Evolutionary conservation across 257 asterid genomes (phyloP).

Genomic region (Verbena officinalis): DNA sequence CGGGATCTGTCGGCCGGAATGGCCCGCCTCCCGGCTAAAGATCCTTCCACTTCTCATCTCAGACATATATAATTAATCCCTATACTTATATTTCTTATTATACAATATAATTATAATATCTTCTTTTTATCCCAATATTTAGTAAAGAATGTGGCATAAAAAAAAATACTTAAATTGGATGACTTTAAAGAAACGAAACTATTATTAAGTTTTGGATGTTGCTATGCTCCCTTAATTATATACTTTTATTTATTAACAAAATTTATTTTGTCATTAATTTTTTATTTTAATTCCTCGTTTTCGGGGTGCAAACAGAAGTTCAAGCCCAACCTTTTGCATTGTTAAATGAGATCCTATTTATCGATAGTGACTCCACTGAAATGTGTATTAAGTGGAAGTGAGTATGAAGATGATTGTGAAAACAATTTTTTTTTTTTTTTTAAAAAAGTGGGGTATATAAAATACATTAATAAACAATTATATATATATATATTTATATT

Average conservation of each 20-base stretch:
- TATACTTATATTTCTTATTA: too few relatives aligned
- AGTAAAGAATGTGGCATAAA: not conserved
- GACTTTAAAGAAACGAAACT: too few relatives aligned
- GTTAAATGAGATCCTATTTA: not conserved
- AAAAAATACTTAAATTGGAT: not conserved
- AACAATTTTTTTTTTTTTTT: not conserved
- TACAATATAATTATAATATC: not conserved
- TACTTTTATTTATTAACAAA: too few relatives aligned
- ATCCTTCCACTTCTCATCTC: not conserved
- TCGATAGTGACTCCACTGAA: conserved; percentile 28
- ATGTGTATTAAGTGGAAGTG: conserved; percentile 13
- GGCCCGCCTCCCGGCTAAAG: conserved; percentile 18
- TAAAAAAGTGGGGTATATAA: not conserved
- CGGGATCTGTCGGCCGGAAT: conserved; percentile 39
- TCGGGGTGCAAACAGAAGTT: not conserved
- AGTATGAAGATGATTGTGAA: conserved; percentile 18
- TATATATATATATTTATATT: too few relatives aligned
- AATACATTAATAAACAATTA: conserved; percentile 14
- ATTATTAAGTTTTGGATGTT: too few relatives aligned
- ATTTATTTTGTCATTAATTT: too few relatives aligned
- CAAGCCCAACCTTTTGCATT: not conserved
- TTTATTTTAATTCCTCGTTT: not conserved
- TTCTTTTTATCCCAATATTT: not conserved
- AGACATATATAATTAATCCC: not conserved
- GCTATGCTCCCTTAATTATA: too few relatives aligned